Evolutionary conservation across 2,329 filamentous ascomycete genomes (phyloP), one percentile per base, ranked within the genome.

Genomic region (Periconia macrospinosa): DNA sequence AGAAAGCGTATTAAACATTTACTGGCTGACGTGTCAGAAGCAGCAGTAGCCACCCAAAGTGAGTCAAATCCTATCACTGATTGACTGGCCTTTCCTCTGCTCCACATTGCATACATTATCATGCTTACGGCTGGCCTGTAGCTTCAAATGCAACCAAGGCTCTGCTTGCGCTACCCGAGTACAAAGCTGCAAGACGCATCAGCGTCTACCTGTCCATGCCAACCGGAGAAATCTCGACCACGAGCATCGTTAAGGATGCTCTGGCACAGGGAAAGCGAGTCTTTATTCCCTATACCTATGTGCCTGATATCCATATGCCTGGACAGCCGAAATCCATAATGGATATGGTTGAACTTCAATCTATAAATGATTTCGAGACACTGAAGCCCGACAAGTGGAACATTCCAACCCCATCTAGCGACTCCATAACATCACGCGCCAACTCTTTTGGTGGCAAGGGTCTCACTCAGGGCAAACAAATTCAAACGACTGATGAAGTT

Each of bases 131-230:
- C 62, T 67, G 48, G 41, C 37, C 8, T 17, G 33, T 71, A 94
- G 91, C 90, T 63, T 75, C 79, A 47, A 78, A 77, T 61, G 86
- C 90, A 19, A 87, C 87, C 60, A 81, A 85, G 50, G 78, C 82
- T 7, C 76, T 97, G 37, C 78, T 87, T 43, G 78, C 81, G 11
- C 84, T 92, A 64, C 81, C 84, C 47, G 88, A 91, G 50, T 99
- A 96, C 71, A 78, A 85, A 58, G 80, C 87, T 50, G 92, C 94
- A 41, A 82, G 80, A 55, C 83, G 85, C 49, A 84, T 99, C 66
- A 92, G 90, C 63, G 82, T 99, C 52, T 99, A 96, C 71, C 81
- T 99, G 15, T 94, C 93, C 11, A 99, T 99, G 94, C 92, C 92
- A 1, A 78, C 80, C 10, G 89, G 87, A 20, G 94, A 99, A 76